phyloP scores from a whole-genome alignment of 495 filamentous ascomycete species.

The Monascus purpureus region DNA sequence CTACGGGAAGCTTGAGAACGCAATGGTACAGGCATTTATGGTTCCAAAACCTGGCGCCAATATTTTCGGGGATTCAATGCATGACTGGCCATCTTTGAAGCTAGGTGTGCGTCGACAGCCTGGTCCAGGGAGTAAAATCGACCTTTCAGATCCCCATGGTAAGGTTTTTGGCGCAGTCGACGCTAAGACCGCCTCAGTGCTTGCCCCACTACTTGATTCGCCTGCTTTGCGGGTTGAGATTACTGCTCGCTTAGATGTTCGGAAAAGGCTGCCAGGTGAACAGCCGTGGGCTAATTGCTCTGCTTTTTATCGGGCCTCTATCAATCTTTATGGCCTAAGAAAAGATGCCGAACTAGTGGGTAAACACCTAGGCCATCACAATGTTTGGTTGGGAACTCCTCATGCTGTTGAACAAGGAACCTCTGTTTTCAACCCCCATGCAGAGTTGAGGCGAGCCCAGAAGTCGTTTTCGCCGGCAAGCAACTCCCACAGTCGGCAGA shows the following conservation, averaged over 20 bases:
- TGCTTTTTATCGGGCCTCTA: slow-evolving; percentile 38
- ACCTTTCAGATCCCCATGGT: slow-evolving; percentile 54
- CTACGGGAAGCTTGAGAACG: slow-evolving; percentile 63
- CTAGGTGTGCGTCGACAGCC: slow-evolving; percentile 44
- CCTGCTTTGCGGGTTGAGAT: slow-evolving; percentile 45
- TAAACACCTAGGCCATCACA: slow-evolving; percentile 44
- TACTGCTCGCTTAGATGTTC: slow-evolving; percentile 48
- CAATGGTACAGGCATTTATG: slow-evolving; percentile 49
- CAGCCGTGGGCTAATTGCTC: slow-evolving; percentile 39
- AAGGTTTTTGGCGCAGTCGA: slow-evolving; percentile 65
- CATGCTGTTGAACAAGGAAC: slow-evolving; percentile 48
- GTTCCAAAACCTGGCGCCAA: slow-evolving; percentile 52
- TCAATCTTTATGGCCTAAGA: slow-evolving; percentile 71
- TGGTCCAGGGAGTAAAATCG: slow-evolving; percentile 43
- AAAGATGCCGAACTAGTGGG: slow-evolving; percentile 50
- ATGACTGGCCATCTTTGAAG: slow-evolving; percentile 60
- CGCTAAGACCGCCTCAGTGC: slow-evolving; percentile 45
- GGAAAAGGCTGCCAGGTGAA: slow-evolving; percentile 43
- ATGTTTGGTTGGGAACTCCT: slow-evolving; percentile 51
- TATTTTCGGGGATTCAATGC: slow-evolving; percentile 19
- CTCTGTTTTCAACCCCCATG: slow-evolving; percentile 55
- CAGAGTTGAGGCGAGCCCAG: slow-evolving; percentile 28
- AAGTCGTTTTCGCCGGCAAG: slow-evolving; percentile 9
- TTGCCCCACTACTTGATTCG: slow-evolving; percentile 59
- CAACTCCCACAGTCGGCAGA: slow-evolving; percentile 13